Evolutionary conservation across 345 rosid species (phyloP).

Genomic region (Xanthoceras sorbifolium): DNA sequence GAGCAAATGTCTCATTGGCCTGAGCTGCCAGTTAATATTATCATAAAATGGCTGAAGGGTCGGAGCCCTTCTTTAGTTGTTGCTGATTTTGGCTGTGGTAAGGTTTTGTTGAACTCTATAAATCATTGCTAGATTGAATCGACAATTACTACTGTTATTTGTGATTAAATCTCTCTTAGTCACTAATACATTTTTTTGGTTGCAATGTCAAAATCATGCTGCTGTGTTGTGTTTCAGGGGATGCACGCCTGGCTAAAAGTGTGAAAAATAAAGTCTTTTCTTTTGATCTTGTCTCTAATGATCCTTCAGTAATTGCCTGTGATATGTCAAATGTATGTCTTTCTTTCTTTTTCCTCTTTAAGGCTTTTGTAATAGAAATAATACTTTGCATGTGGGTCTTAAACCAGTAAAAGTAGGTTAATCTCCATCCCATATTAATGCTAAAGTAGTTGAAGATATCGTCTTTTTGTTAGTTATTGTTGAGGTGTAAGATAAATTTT

Average conservation of each 20-base stretch:
- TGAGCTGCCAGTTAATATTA: slow-evolving; percentile 77
- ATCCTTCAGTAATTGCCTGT: slow-evolving; percentile 82
- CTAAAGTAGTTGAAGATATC: neutral
- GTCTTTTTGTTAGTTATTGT: neutral
- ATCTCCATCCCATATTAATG: neutral
- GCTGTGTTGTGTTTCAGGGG: slow-evolving; percentile 50
- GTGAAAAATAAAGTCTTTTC: slow-evolving; percentile 92
- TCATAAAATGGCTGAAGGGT: slow-evolving; percentile 64
- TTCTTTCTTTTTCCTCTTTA: neutral
- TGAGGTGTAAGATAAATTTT: neutral
- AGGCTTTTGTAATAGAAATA: neutral
- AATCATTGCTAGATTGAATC: slow-evolving; percentile 10
- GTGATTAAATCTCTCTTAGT: neutral
- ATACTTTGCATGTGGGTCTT: neutral
- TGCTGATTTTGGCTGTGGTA: slow-evolving; percentile 99
- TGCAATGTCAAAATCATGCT: slow-evolving; percentile 14
- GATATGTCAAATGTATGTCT: slow-evolving; percentile 83
- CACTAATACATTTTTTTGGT: neutral
- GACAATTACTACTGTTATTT: neutral
- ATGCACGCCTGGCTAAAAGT: slow-evolving; percentile 77
- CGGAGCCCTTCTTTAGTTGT: slow-evolving; percentile 70
- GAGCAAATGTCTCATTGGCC: slow-evolving; percentile 98
- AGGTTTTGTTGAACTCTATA: slow-evolving; percentile 31
- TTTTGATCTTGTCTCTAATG: slow-evolving; percentile 81
- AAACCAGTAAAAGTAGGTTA: neutral